Evolutionary conservation across 768 basidiomycete species (phyloP), one percentile per base, ranked within the genome.

Genomic region (Pleurotus salmoneostramineus): DNA sequence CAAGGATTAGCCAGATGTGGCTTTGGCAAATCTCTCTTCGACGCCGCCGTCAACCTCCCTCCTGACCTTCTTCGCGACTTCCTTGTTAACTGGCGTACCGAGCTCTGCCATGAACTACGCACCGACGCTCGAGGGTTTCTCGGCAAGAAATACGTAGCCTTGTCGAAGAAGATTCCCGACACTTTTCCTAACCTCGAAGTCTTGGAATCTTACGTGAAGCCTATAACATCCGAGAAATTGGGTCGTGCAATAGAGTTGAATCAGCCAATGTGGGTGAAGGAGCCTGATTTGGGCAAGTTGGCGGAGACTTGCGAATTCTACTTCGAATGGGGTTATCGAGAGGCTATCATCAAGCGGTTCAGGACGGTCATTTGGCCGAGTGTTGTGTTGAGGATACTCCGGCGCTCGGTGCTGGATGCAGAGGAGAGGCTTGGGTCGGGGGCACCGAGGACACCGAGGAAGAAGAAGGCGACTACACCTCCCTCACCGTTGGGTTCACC

Each of bases 291-390:
- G 0, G 81, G 80, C 12, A 83, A 81, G 56, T 80, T 95, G 12
- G 93, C 95, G 0, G 81, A 74, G 7, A 77, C 87, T 3, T 95
- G 93, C 73, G 95, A 97, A 69, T 78, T 86, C 48, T 89, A 87
- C 68, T 96, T 96, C 61, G 94, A 95, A 67, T 97, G 94, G 94
- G 94, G 94, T 0, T 86, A 91, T 50, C 86, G 79, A 63, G 88
- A 92, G 49, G 77, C 84, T 2, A 91, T 96, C 56, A 80, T 91
- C 62, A 91, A 91, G 62, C 85, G 92, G 8, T 94, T 95, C 66
- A 78, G 90, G 65, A 90, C 85, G 0, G 81, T 93, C 3, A 79
- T 95, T 14, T 97, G 93, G 89, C 84, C 84, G 12, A 83, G 86
- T 0, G 82, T 84, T 8, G 79, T 91, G 6, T 74, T 91, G 52